Conservation (phyloP, 140 eudicot species). For the Stevia rebaudiana region DNA sequence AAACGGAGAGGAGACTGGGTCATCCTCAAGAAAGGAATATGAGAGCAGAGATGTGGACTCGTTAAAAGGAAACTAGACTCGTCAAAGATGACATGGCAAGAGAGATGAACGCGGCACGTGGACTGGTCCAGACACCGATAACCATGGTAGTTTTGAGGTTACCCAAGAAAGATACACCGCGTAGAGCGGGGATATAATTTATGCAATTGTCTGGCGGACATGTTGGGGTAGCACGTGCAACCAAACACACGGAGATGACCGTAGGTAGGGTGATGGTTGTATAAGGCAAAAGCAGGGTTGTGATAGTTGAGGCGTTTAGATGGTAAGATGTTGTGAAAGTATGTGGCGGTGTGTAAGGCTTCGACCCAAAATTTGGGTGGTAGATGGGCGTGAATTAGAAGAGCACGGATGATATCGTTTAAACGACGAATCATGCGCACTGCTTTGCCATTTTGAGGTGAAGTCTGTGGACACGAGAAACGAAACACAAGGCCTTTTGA, state of each 20-base stretch:
- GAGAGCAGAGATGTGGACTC: too few species aligned
- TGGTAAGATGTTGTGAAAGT: neutral
- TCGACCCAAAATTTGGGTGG: neutral
- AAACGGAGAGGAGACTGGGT: too few species aligned
- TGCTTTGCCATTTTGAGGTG: neutral
- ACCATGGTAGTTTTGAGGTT: too few species aligned
- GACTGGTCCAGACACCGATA: too few species aligned
- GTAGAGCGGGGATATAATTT: too few species aligned
- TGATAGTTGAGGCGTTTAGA: neutral
- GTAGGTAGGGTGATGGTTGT: neutral
- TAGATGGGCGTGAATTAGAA: neutral
- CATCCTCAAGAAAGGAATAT: too few species aligned
- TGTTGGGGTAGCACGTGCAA: too few species aligned
- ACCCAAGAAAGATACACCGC: too few species aligned
- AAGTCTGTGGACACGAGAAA: neutral
- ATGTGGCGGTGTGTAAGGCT: neutral
- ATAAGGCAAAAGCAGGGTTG: neutral
- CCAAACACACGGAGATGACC: neutral
- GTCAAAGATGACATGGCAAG: too few species aligned
- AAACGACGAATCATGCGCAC: neutral
- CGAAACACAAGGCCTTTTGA: neutral
- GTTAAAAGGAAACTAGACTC: too few species aligned
- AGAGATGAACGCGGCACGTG: too few species aligned
- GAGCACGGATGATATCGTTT: neutral
- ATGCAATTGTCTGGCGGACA: too few species aligned